phyloP scores from a whole-genome alignment of 2,329 filamentous ascomycete genomes.

The Hypocrella siamensis region DNA sequence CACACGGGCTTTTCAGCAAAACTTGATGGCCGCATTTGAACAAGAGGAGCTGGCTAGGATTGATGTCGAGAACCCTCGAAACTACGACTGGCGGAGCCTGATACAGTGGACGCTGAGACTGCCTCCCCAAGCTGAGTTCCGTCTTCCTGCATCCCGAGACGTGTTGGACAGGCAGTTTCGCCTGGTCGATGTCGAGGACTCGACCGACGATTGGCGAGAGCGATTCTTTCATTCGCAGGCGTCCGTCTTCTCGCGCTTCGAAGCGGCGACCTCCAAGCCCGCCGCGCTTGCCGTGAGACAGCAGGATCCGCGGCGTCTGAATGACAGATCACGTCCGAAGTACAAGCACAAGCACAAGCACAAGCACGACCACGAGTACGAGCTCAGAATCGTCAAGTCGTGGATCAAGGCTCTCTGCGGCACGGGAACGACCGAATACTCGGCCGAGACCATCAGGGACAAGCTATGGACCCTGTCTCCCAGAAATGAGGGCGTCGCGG shows the following conservation, averaged over 20 bases:
- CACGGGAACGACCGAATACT: slow-evolving; percentile 34
- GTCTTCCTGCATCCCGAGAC: slow-evolving; percentile 30
- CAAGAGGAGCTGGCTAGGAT: slow-evolving; percentile 42
- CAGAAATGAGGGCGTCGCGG: slow-evolving; percentile 22
- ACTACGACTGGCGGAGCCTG: slow-evolving; percentile 53
- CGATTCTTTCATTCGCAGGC: slow-evolving; percentile 37
- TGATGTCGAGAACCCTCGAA: slow-evolving; percentile 44
- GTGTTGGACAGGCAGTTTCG: slow-evolving; percentile 27
- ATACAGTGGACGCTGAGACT: slow-evolving; percentile 51
- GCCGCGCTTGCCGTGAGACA: slow-evolving; percentile 18
- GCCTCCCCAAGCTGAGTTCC: slow-evolving; percentile 25
- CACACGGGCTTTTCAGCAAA: slow-evolving; percentile 46
- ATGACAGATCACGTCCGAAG: slow-evolving; percentile 3
- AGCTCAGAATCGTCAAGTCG: slow-evolving; percentile 32
- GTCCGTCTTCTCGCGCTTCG: slow-evolving; percentile 41
- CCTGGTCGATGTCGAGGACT: slow-evolving; percentile 18
- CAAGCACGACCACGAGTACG: no score
- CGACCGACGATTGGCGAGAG: slow-evolving; percentile 33
- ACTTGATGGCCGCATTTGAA: slow-evolving; percentile 52
- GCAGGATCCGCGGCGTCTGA: no score
- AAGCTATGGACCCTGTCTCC: slow-evolving; percentile 34
- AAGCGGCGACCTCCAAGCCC: slow-evolving; percentile 33
- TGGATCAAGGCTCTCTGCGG: slow-evolving; percentile 45
- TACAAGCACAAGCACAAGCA: no score
- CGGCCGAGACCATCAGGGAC: slow-evolving; percentile 28